Evolutionary conservation across 352 stramenopile genomes (phyloP).

Genomic region (Aphanomyces invadans): DNA sequence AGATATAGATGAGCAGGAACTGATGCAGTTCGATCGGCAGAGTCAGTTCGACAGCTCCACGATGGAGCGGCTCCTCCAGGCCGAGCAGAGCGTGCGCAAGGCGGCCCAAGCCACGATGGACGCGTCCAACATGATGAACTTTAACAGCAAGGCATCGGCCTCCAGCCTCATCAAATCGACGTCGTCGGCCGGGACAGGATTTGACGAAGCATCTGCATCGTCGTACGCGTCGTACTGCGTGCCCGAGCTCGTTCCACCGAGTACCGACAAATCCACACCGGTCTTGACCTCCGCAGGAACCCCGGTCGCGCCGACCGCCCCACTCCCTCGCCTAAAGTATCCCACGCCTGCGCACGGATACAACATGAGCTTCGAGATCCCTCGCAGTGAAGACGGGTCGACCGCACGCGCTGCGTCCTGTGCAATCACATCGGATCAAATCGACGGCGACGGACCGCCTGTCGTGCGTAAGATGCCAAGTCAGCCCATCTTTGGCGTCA

Average conservation of each 20-base stretch:
- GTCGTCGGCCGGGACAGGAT: not conserved
- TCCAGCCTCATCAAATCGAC: slow-evolving; percentile 18
- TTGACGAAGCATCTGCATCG: slow-evolving; percentile 10
- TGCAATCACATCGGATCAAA: slow-evolving; percentile 33
- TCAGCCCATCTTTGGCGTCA: slow-evolving; percentile 67
- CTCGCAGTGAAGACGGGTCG: slow-evolving; percentile 23
- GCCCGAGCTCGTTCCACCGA: slow-evolving; percentile 22
- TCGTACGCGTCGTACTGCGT: slow-evolving; percentile 26
- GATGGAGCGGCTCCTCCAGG: slow-evolving; percentile 70
- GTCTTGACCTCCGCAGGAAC: too few species aligned
- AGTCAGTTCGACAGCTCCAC: slow-evolving; percentile 65
- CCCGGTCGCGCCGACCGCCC: not conserved
- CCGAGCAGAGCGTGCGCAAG: slow-evolving; percentile 73
- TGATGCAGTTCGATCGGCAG: slow-evolving; percentile 11
- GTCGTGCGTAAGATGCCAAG: slow-evolving; percentile 26
- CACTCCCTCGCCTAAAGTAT: not conserved
- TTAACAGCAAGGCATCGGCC: slow-evolving; percentile 12
- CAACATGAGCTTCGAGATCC: slow-evolving; percentile 23
- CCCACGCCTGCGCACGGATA: not conserved
- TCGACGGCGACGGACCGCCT: slow-evolving; percentile 9
- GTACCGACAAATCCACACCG: slow-evolving; percentile 15
- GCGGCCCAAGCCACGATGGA: slow-evolving; percentile 71
- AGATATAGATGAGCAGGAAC: slow-evolving; percentile 12
- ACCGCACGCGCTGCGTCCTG: not conserved
- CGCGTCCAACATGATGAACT: slow-evolving; percentile 68